phyloP scores from a whole-genome alignment of 2,329 filamentous ascomycete genomes.

The Lizonia empirigonia region DNA sequence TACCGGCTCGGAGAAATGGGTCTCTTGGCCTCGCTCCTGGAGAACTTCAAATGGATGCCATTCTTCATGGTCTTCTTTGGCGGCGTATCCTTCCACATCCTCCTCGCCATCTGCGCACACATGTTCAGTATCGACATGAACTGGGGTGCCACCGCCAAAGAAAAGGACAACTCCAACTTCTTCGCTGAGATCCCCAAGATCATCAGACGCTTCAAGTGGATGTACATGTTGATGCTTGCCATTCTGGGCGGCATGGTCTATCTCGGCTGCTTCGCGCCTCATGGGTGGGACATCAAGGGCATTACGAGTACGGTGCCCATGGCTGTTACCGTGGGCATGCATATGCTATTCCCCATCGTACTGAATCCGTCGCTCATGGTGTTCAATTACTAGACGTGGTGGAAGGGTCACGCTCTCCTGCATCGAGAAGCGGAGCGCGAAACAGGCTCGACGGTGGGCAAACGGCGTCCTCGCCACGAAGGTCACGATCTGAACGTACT shows the following conservation, averaged over 20 bases:
- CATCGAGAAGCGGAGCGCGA: not conserved
- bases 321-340: constrained; percentile 70
- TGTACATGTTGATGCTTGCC: constrained; percentile 65
- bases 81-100: constrained; percentile 77
- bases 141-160: constrained; percentile 82
- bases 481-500: not conserved
- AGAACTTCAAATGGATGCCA: constrained; percentile 66
- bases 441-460: not conserved
- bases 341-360: constrained; percentile 71
- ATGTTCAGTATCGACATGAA: constrained; percentile 86
- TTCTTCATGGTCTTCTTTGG: constrained; percentile 79
- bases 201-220: constrained; percentile 76
- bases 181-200: constrained; percentile 83
- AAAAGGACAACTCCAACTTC: constrained; percentile 80
- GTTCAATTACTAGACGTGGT: constrained; percentile 67
- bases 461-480: not conserved
- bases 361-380: constrained; percentile 78
- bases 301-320: constrained; percentile 75
- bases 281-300: constrained; percentile 54
- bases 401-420: not conserved
- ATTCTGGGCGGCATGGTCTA: constrained; percentile 68
- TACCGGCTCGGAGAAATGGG: constrained; percentile 62
- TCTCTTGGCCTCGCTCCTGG: constrained; percentile 56
- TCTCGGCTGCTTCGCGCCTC: constrained; percentile 66
- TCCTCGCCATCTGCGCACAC: constrained; percentile 76